Base-by-base conservation (phyloP, 73 alveolate species). In the Blepharisma stoltei region DNA sequence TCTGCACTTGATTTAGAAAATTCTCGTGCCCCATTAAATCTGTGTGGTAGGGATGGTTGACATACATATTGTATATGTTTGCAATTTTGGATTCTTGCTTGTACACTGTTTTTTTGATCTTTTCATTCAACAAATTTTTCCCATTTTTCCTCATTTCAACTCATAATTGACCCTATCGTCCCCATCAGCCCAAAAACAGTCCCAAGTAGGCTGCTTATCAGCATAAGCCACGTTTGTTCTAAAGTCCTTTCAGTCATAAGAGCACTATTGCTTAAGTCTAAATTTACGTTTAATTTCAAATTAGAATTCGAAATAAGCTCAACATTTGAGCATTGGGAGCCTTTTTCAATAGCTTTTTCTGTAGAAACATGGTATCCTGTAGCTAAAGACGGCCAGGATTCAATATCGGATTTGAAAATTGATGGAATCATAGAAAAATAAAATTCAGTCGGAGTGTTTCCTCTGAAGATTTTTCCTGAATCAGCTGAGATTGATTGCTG, bases 371-470 rank as follows among this genome's bases (percentile, higher is more conserved):
- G 66, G 23, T 52, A 52, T 52, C 66, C 66, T 52, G 66, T 52
- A 52, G 23, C 27, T 20, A 52, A 14, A 14, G 66, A 52, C 23
- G 66, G 66, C 27, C n/a, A 52, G 23, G n/a, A 14, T 1, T 11
- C n/a, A 14, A 52, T 14, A 1, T 11, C n/a, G 2, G 66, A 52
- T 14, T 11, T 52, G 66, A 52, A 52, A 20, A 14, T 14, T 9
- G 66, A 52, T 1, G 66, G 66, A 52, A 20, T 52, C 66, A 52
- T 52, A 52, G 66, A 52, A 52, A 52, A 52, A 52, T 11, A 52
- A 52, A 52, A 52, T 52, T 52, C 66, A 20, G 66, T 52, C 0
- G 66, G 27, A 2, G 66, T 52, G 23, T 11, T 11, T 14, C 66
- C 66, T 11, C n/a, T 52, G 23, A 52, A 52, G 23, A 52, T 52